Percentiles rank a stretch among this genome's conserved stretches.
Conservation (phyloP, 306 rosid species). For the Rosa lucieae region DNA sequence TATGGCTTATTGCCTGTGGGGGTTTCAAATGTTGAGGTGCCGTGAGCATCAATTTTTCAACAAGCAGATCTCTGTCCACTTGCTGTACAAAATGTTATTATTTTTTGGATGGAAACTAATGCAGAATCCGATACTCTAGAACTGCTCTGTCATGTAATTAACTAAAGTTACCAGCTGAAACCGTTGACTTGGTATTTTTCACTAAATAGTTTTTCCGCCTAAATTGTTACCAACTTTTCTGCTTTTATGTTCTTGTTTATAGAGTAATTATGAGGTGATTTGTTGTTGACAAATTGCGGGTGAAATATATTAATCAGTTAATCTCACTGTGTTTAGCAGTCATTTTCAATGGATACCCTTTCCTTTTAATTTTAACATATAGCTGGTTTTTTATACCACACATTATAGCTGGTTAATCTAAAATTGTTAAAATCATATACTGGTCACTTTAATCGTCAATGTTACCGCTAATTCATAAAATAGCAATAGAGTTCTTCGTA, state of each 20-base stretch:
- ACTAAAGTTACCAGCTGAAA: constrained; percentile 21
- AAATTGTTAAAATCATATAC: too few species aligned
- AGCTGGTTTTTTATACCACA: too few species aligned
- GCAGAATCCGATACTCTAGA: constrained; percentile 12
- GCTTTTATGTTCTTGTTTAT: neutral
- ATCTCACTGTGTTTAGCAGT: neutral
- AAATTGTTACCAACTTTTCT: neutral
- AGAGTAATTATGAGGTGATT: neutral
- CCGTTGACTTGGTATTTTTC: neutral
- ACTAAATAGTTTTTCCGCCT: neutral
- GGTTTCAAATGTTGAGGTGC: constrained; percentile 79
- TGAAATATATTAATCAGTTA: too few species aligned
- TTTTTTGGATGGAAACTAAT: constrained; percentile 34
- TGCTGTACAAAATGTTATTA: constrained; percentile 45
- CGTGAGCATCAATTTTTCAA: constrained; percentile 14
- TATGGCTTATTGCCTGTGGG: constrained; percentile 82
- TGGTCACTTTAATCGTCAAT: too few species aligned
- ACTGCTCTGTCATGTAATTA: constrained; percentile 37
- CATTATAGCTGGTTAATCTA: too few species aligned
- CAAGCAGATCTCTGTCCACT: constrained; percentile 15
- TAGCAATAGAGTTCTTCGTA: too few species aligned
- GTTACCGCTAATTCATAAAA: neutral
- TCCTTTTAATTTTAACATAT: too few species aligned
- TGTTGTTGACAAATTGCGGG: neutral
- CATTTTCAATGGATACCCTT: too few species aligned